Base-by-base conservation (phyloP, 306 rosid genomes). In the Benincasa hispida region DNA sequence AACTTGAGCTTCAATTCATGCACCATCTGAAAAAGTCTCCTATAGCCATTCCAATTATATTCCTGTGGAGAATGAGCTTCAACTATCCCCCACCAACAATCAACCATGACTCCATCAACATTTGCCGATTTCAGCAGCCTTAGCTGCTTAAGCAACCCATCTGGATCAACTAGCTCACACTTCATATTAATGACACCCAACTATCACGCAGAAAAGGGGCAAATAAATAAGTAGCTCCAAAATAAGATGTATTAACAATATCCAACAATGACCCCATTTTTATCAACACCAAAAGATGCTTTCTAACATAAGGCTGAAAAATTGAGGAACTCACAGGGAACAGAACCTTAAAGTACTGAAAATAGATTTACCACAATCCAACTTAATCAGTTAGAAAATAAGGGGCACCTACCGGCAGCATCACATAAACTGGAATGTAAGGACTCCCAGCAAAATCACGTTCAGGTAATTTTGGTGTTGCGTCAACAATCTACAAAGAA, bases 21-120 rank as follows among this genome's bases (percentile, higher is more conserved):
- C 79, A 89, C 89, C 91, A 92, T 92, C 87, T 88, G 92, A 86
- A 95, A 92, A 86, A 95, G 99, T 81, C 86, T 89, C 87, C 81
- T 88, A 87, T 95, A 95, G 74, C 99, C 99, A 87, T 68, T 90
- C 99, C 99, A 95, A 77, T 92, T 92, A 87, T 95, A 95, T 84
- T 92, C 99, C 79, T 81, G 93, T 0, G 99, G 99, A 81, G 88
- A 83, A 89, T 92, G 96, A 62, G 93, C 98, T 84, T 95, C 99
- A 72, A 92, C 99, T 77, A 92, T 88, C 55, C 99, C 99, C 99
- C 99, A 95, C 99, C 99, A 95, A 86, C 98, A 92, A 82, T 95
- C 93, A 72, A 95, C 96, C 87, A 83, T 86, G 58, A 92, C 87
- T 77, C 99, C 99, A 80, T 92, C 98, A 78, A 89, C 91, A 74